These are phyloP conservation scores for Lithohypha guttulata DNA, from an alignment of 2,329 filamentous ascomycete species.

Conservation along the genomic window DNA sequence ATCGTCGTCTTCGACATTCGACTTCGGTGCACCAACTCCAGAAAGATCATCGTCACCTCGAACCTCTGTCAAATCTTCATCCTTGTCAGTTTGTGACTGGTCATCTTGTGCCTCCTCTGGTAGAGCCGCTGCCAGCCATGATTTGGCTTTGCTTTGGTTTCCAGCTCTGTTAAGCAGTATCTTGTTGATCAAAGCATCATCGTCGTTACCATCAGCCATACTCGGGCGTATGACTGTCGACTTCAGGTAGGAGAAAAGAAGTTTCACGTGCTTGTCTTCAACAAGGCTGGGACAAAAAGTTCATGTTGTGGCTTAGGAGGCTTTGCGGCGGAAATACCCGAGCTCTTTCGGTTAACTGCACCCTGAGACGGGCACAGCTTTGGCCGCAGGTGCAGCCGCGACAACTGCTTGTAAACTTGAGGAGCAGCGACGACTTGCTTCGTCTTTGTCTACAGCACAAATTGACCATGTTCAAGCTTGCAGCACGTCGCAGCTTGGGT, in stretches of 20 bases:
- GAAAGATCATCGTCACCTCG: constrained; percentile 3
- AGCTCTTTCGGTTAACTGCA: neutral
- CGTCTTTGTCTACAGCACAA: neutral
- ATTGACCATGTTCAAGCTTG: constrained; percentile 21
- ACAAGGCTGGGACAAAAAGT: neutral
- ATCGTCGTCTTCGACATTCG: neutral
- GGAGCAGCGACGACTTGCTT: neutral
- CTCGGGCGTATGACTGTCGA: neutral
- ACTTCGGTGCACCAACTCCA: constrained; percentile 2
- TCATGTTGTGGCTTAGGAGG: neutral
- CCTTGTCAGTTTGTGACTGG: neutral
- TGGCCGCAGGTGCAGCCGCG: neutral
- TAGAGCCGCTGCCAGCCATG: constrained; percentile 5
- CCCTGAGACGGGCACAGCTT: neutral
- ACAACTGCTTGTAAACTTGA: neutral
- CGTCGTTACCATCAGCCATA: constrained; percentile 6
- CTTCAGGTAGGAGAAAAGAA: neutral
- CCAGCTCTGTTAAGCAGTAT: constrained; percentile 4
- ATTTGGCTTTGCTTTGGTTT: constrained; percentile 7
- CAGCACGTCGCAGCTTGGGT: constrained; percentile 19
- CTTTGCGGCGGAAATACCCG: no score
- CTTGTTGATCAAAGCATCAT: constrained; percentile 3
- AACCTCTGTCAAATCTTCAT: neutral
- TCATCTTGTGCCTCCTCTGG: neutral
- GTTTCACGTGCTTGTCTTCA: neutral